Conservation (phyloP, 2,329 filamentous ascomycete species). For the Colletotrichum gigasporum region DNA sequence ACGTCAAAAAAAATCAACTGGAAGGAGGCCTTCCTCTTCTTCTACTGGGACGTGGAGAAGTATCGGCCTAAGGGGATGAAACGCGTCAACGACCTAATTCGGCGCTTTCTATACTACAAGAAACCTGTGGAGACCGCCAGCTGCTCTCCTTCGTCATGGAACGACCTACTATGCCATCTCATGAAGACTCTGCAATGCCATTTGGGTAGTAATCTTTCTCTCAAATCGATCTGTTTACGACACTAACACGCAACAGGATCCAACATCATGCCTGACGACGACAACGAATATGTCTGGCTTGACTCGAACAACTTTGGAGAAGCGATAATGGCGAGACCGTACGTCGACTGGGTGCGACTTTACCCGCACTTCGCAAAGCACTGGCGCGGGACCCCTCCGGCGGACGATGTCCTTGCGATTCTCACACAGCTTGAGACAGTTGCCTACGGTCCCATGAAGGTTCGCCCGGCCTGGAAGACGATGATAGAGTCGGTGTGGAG, state of each 20-base stretch:
- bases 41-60: slow-evolving; percentile 14
- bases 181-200: neutral
- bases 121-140: neutral
- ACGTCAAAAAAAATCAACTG: neutral
- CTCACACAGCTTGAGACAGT: slow-evolving; percentile 1
- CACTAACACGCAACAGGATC: neutral
- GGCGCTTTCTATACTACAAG: neutral
- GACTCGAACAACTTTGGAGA: neutral
- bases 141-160: neutral
- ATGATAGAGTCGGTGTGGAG: neutral
- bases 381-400: too few species aligned
- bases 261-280: neutral
- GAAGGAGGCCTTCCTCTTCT: slow-evolving; percentile 24
- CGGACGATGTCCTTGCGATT: neutral
- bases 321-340: too few species aligned
- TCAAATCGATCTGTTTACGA: too few species aligned
- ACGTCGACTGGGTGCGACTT: slow-evolving; percentile 6
- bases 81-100: neutral
- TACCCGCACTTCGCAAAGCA: too few species aligned
- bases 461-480: neutral
- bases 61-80: neutral
- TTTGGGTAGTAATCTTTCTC: too few species aligned
- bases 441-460: neutral
- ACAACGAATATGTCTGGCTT: neutral
- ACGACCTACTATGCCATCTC: neutral